phyloP scores from a whole-genome alignment of 805 yeast species.

The Candida awuae region DNA sequence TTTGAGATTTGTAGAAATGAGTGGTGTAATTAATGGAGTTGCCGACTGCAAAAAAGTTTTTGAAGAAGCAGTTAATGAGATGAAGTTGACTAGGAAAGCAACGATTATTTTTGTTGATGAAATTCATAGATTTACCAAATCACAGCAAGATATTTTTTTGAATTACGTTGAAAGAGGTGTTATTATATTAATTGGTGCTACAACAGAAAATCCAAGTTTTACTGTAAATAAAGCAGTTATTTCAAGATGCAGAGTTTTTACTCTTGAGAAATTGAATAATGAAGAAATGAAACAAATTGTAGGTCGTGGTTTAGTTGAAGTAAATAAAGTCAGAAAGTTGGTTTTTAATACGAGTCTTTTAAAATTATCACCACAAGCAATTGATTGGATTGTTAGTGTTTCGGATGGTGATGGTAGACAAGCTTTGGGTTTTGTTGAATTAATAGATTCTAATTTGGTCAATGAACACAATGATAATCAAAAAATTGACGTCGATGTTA shows the following conservation, averaged over 20 bases:
- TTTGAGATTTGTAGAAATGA: conserved; percentile 64
- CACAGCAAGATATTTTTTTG: conserved; percentile 82
- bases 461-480: conserved; percentile 2
- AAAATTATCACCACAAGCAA: conserved; percentile 45
- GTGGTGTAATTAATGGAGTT: conserved; percentile 72
- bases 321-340: conserved; percentile 54
- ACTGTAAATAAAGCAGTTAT: conserved; percentile 74
- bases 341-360: conserved; percentile 43
- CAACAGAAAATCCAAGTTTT: conserved; percentile 90
- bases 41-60: conserved; percentile 58
- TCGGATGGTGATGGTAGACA: conserved; percentile 86
- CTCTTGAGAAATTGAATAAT: conserved; percentile 43
- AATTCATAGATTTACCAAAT: conserved; percentile 76
- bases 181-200: conserved; percentile 85
- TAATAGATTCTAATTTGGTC: conserved; percentile 48
- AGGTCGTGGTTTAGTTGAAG: conserved; percentile 45
- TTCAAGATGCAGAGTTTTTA: conserved; percentile 78
- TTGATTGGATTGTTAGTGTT: conserved; percentile 61
- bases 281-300: conserved; percentile 48
- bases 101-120: conserved; percentile 86
- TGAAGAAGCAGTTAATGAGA: conserved; percentile 39
- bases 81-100: conserved; percentile 39
- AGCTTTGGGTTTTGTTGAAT: conserved; percentile 73
- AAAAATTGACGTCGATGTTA: conserved; percentile 31
- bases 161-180: conserved; percentile 82